Base-by-base conservation (phyloP, 108 stramenopile species). In the Cyclotella kingstonii region DNA sequence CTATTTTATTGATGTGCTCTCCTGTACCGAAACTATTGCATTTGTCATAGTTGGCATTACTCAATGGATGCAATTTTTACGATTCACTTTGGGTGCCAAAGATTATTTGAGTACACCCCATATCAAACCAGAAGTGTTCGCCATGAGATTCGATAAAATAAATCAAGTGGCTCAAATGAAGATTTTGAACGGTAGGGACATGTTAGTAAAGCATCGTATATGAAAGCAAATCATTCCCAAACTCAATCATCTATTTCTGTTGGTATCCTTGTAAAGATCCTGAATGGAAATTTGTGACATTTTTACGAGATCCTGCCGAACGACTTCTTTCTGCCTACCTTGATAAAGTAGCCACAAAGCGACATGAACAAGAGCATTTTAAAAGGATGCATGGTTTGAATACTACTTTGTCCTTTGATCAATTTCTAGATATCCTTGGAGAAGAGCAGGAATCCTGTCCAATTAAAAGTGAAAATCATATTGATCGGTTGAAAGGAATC, bases 41-140 rank as follows among this genome's bases (percentile, higher is more conserved):
- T 11, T 36, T 36, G 36, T 11, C 36, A 36, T 36, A 60, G 81
- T 79, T 10, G 81, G 78, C 8, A 76, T 82, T 17, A 79, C 81
- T 1, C 63, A 72, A 52, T 82, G 81, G 81, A 5, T 56, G 15
- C 66, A 68, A 56, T 68, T 68, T 29, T 29, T 70, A 23, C 39
- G 69, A 14, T 70, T 70, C 21, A 61, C 60, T 5, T 28, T 63
- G 8, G 69, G 69, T 18, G 77, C 81, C 27, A 69, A 71, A 23
- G 81, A 82, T 67, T 82, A 82, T 42, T 53, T 61, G 2, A 67
- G 69, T 25, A 27, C 70, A 1, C 83, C 83, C 4, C 69, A 84
- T 48, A 45, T 48, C 33, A 84, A 84, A 50, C 42, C 27, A 15
- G 83, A 84, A 28, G 47, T 61, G 17, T 28, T 25, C 14, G 26